Conservation (phyloP, 768 basidiomycete species). For the Grammothele lineata region DNA sequence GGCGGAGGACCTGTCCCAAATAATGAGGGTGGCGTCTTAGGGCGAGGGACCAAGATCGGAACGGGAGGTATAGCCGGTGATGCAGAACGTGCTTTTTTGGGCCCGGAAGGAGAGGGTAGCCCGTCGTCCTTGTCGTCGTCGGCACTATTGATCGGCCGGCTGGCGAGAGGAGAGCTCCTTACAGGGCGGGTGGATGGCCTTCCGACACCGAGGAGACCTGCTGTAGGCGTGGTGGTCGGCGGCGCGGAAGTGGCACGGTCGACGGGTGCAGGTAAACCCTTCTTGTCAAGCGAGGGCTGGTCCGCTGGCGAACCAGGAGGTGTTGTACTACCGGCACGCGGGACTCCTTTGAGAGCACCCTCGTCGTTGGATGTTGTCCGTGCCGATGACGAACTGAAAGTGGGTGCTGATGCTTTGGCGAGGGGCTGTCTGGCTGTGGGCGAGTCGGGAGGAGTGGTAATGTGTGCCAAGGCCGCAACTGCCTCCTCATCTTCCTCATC, state of each 20-base stretch:
- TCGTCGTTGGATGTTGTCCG: constrained; percentile 1
- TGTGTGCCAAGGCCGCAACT: constrained; percentile 21
- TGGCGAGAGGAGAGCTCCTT: constrained; percentile 77
- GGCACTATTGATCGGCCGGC: constrained; percentile 37
- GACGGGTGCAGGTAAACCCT: constrained; percentile 14
- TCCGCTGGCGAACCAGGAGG: constrained; percentile 9
- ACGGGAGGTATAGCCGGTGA: constrained; percentile 2
- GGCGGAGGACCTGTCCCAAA: constrained; percentile 5
- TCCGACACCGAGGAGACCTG: constrained; percentile 44
- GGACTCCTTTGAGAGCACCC: background rate
- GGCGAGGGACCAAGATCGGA: constrained; percentile 22
- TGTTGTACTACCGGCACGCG: constrained; percentile 1
- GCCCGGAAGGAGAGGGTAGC: background rate
- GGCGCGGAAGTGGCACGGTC: constrained; percentile 29
- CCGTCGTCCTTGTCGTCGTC: constrained; percentile 2
- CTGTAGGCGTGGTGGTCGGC: constrained; percentile 28
- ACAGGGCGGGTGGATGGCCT: constrained; percentile 61
- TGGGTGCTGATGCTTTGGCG: constrained; percentile 10
- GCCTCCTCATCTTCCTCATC: constrained; percentile 27
- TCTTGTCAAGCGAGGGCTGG: constrained; percentile 18
- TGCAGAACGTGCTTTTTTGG: constrained; percentile 4
- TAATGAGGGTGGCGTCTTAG: constrained; percentile 48
- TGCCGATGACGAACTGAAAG: background rate
- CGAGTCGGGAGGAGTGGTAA: constrained; percentile 3
- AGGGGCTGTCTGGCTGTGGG: constrained; percentile 22